A percentile compares a stretch with the other conserved stretches of the same genome.
These are phyloP conservation scores for Schrenkiella parvula DNA, from an alignment of 345 rosid species.

Conservation along the genomic window DNA sequence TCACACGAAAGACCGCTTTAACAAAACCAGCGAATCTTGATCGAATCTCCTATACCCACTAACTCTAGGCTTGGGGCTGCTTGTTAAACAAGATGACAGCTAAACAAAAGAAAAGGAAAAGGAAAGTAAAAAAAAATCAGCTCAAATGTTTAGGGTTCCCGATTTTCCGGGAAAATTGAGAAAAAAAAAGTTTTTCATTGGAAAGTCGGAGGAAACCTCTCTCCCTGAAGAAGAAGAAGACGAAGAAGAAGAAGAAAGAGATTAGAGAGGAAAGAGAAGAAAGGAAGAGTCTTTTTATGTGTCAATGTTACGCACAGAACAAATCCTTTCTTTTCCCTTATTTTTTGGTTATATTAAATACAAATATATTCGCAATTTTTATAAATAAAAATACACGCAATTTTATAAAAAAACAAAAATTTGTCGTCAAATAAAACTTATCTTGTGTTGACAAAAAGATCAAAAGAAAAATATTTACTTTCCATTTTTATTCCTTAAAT, in stretches of 20 bases:
- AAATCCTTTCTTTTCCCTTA: not conserved
- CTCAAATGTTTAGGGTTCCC: constrained; percentile 2
- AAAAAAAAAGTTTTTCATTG: not conserved
- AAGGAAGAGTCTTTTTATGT: not conserved
- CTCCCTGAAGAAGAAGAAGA: not conserved
- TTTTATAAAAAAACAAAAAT: not conserved
- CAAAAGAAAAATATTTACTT: constrained; percentile 10
- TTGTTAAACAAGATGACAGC: not conserved
- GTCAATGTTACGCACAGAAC: no score
- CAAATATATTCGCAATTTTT: not conserved
- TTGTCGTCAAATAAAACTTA: not conserved
- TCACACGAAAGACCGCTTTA: not conserved
- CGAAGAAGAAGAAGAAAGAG: constrained; percentile 1
- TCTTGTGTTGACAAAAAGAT: not conserved
- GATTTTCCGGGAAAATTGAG: constrained; percentile 13
- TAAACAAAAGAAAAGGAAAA: not conserved
- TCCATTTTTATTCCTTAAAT: not conserved
- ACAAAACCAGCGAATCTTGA: not conserved
- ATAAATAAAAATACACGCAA: not conserved
- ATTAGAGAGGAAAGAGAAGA: not conserved
- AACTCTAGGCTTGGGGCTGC: not conserved
- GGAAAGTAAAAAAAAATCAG: not conserved
- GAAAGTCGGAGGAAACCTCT: constrained; percentile 11
- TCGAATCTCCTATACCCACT: not conserved
- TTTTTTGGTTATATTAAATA: not conserved